These are phyloP conservation scores for maize (Zea mays) DNA, from an alignment of 176 grass and related monocot species.

Conservation along the genomic window Zm-B73-REFERENCE-NAM-5.0 NC_050099.1:36429001-36429500, in stretches of 20 bases:
- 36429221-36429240: neutral
- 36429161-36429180: slow-evolving; percentile 8
- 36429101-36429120: slow-evolving; percentile 1
- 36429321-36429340: neutral
- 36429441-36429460: neutral
- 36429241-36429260: neutral
- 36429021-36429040: slow-evolving; percentile 38
- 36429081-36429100: neutral
- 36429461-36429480: slow-evolving; percentile 13
- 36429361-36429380: neutral
- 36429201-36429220: neutral
- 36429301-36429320: slow-evolving; percentile 5
- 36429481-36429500: neutral
- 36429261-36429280: slow-evolving; percentile 13
- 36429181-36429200: neutral
- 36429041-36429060: slow-evolving; percentile 40
- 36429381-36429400: slow-evolving; percentile 6
- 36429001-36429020: slow-evolving; percentile 41
- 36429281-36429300: slow-evolving; percentile 19
- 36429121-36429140: neutral
- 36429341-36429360: neutral
- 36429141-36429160: slow-evolving; percentile 19
- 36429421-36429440: slow-evolving; percentile 12
- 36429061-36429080: slow-evolving; percentile 43
- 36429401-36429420: neutral